Conservation (phyloP, 805 yeast species). For the Cyberlindnera xishuangbannaensis region DNA sequence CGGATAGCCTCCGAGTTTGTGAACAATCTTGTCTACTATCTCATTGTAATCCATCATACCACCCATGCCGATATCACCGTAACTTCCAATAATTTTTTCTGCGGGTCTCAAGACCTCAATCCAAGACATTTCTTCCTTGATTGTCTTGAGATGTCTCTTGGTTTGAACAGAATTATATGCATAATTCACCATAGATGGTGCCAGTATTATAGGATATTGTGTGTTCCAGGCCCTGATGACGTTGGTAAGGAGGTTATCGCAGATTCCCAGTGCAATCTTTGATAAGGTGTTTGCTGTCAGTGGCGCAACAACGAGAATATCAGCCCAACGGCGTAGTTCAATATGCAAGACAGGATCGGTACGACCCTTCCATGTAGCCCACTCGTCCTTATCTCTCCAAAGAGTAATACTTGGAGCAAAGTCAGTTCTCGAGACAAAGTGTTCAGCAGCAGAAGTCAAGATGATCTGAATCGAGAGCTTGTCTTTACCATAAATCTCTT, state of each 20-base stretch:
- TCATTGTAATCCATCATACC: constrained; percentile 99
- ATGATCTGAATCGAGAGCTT: constrained; percentile 80
- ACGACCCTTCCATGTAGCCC: constrained; percentile 80
- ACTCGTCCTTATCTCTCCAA: constrained; percentile 94
- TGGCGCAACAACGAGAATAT: constrained; percentile 88
- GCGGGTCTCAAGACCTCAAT: constrained; percentile 90
- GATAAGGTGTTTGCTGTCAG: constrained; percentile 88
- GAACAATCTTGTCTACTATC: constrained; percentile 77
- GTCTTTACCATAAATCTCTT: constrained; percentile 69
- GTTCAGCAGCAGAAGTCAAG: constrained; percentile 80
- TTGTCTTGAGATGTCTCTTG: constrained; percentile 67
- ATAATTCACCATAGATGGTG: constrained; percentile 94
- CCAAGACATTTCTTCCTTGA: constrained; percentile 92
- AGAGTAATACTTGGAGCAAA: constrained; percentile 59
- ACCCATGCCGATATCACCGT: constrained; percentile 99
- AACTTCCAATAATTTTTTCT: constrained; percentile 86
- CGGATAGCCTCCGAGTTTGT: constrained; percentile 61
- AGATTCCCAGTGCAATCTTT: constrained; percentile 83
- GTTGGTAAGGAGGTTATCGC: constrained; percentile 87
- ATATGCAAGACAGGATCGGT: constrained; percentile 92
- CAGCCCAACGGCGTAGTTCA: constrained; percentile 96
- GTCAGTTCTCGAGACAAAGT: constrained; percentile 56
- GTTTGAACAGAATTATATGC: constrained; percentile 89
- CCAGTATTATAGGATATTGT: constrained; percentile 77
- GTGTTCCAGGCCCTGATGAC: constrained; percentile 96